Evolutionary conservation across 139 green algal species (phyloP).

Genomic region (Volvox reticuliferus): DNA sequence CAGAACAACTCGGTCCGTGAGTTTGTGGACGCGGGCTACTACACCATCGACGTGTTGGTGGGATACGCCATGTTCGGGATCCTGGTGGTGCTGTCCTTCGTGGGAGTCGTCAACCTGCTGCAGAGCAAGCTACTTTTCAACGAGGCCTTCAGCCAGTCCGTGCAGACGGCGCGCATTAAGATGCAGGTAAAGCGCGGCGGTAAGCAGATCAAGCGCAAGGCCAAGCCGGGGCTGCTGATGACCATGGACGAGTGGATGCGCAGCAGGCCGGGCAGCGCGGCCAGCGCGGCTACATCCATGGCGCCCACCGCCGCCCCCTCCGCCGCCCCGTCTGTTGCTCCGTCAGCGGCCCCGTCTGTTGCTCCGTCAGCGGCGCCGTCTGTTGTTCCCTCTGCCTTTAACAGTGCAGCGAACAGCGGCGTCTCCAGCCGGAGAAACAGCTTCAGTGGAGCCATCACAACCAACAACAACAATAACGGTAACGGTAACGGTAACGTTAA

Average conservation of each 20-base stretch:
- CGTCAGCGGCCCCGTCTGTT: background rate
- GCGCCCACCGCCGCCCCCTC: background rate
- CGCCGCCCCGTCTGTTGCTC: background rate
- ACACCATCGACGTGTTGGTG: conserved; percentile 28
- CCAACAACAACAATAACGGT: too few species aligned
- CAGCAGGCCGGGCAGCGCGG: background rate
- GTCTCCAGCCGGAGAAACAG: background rate
- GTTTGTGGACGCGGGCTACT: conserved; percentile 41
- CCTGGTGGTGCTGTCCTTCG: conserved; percentile 31
- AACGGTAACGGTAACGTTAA: background rate
- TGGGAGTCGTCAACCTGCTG: conserved; percentile 37
- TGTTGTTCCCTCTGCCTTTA: background rate
- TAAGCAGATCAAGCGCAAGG: conserved; percentile 46
- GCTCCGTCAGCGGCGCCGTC: background rate
- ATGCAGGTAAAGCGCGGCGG: conserved; percentile 31
- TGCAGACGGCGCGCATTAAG: conserved; percentile 31
- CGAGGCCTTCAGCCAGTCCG: conserved; percentile 44
- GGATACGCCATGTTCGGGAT: conserved; percentile 31
- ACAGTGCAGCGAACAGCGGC: background rate
- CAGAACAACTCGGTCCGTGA: conserved; percentile 48
- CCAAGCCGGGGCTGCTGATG: conserved; percentile 27
- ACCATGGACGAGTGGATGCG: conserved; percentile 46
- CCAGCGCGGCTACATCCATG: background rate
- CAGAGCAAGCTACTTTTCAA: conserved; percentile 49
- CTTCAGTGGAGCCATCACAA: background rate